phyloP scores from a whole-genome alignment of 2,329 filamentous ascomycete genomes.

The Microdochium bolleyi region DNA sequence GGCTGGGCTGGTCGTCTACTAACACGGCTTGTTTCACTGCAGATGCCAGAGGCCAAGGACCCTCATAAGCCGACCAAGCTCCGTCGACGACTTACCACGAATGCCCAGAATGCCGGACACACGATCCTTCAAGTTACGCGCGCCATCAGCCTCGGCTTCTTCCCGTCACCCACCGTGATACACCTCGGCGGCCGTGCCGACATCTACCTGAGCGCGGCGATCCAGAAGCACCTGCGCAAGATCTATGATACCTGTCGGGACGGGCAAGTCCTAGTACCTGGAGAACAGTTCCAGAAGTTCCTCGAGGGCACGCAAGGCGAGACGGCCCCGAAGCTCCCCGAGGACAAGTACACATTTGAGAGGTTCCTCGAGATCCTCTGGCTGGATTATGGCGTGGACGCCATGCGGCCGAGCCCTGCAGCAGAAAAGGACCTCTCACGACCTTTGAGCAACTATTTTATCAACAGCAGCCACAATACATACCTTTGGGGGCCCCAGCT shows the following conservation, averaged over 20 bases:
- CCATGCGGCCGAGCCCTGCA: conserved; percentile 30
- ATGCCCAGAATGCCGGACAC: conserved; percentile 16
- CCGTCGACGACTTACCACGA: conserved; percentile 18
- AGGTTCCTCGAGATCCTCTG: conserved; percentile 44
- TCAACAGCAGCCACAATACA: conserved; percentile 92
- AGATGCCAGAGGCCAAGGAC: not conserved
- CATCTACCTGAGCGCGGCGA: conserved; percentile 36
- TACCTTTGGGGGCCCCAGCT: conserved; percentile 85
- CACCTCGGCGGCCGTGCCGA: conserved; percentile 17
- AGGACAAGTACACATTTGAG: conserved; percentile 34
- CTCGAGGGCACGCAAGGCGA: conserved; percentile 43
- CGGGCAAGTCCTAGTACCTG: conserved; percentile 21
- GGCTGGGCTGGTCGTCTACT: too few relatives aligned
- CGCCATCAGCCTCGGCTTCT: conserved; percentile 19
- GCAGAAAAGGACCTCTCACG: conserved; percentile 49
- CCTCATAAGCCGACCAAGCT: not conserved
- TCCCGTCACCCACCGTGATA: conserved; percentile 18
- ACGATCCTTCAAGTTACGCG: conserved; percentile 20
- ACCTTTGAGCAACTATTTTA: conserved; percentile 83
- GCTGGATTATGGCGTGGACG: conserved; percentile 32
- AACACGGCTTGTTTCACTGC: not conserved
- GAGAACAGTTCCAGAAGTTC: conserved; percentile 36
- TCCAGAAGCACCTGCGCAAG: conserved; percentile 37
- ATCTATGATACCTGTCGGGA: conserved; percentile 38
- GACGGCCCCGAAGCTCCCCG: conserved; percentile 18